Evolutionary conservation across 495 filamentous ascomycete genomes (phyloP), one percentile per base, ranked within the genome.

Genomic region (Clavariopsis aquatica): DNA sequence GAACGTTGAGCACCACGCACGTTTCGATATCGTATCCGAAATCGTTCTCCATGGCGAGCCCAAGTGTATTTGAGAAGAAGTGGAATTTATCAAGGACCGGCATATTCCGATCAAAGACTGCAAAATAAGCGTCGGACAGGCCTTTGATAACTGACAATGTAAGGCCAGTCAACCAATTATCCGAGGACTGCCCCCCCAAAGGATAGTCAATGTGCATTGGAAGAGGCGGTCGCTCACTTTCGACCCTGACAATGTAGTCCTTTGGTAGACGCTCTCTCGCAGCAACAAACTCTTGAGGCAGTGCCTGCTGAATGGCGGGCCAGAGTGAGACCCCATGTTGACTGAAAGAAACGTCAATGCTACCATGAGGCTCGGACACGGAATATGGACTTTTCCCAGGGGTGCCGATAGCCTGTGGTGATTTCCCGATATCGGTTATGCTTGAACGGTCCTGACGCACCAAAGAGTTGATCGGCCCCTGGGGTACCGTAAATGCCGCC

Each of bases 11-110:
- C 7, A 70, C 47, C 1, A 70, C 24, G 31, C 68, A 70, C 0
- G 68, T 60, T 34, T 70, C 68, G 9, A 70, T 64, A 49, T 68
- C 64, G 43, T 70, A 68, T 1, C 64, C 68, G 43, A 70, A 70
- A 2, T 68, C 60, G 10, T 49, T 61, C 19, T 70, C 64, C 60
- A 70, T 36, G 13, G 64, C 68, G 15, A 53, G 4, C 5, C 64
- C 64, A n/a, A 70, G 46, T 9, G 64, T 70, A 46, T 12, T 57
- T 1, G 68, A 64, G 24, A 62, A 65, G 60, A 67, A 70, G 51
- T 67, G 59, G 24, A 51, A 58, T 34, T 57, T 60, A 49, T 70
- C 68, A 0, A 70, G 58, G 10, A 68, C 45, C 0, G 68, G 68
- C 19, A 49, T 67, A 38, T 45, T 64, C 23, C 68, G 68, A 36